Evolutionary conservation across 2,329 filamentous ascomycete species (phyloP).

Genomic region (Ceratocystis variospora): DNA sequence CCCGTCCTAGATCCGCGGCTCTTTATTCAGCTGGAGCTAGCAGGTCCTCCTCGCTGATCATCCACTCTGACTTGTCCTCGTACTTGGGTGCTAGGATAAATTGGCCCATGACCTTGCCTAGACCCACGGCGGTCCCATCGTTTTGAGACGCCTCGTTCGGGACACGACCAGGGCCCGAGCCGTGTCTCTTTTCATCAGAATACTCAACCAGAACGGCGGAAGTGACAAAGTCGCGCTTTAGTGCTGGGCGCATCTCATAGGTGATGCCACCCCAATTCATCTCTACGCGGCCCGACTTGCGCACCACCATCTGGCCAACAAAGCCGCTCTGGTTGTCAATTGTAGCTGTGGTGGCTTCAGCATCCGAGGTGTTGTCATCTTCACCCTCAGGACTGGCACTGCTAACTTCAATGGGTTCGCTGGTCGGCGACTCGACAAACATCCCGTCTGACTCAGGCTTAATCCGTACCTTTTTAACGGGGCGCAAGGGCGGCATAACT

Average conservation of each 20-base stretch:
- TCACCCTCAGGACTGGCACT: constrained; percentile 24
- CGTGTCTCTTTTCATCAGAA: constrained; percentile 36
- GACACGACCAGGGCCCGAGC: constrained; percentile 19
- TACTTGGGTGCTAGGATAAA: constrained; percentile 47
- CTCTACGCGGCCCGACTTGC: constrained; percentile 48
- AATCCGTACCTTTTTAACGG: constrained; percentile 20
- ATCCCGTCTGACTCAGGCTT: constrained; percentile 19
- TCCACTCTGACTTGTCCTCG: constrained; percentile 45
- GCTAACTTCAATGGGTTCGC: not conserved
- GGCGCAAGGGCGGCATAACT: constrained; percentile 40
- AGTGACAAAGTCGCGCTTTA: constrained; percentile 42
- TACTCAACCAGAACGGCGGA: constrained; percentile 47
- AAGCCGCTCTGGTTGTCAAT: constrained; percentile 40
- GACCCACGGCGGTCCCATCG: constrained; percentile 30
- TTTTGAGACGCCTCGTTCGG: constrained; percentile 32
- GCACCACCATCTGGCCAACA: constrained; percentile 46
- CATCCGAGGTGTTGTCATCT: constrained; percentile 23
- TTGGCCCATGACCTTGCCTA: constrained; percentile 50
- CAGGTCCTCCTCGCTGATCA: constrained; percentile 29
- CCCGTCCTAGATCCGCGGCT: not conserved
- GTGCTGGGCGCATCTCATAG: constrained; percentile 38
- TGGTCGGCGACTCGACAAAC: constrained; percentile 19
- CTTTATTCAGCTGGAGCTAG: constrained; percentile 15
- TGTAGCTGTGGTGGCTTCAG: constrained; percentile 27
- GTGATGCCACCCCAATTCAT: constrained; percentile 48